Base-by-base conservation (phyloP, 1,284 basidiomycete genomes). In the Cryptococcus sp. region DNA sequence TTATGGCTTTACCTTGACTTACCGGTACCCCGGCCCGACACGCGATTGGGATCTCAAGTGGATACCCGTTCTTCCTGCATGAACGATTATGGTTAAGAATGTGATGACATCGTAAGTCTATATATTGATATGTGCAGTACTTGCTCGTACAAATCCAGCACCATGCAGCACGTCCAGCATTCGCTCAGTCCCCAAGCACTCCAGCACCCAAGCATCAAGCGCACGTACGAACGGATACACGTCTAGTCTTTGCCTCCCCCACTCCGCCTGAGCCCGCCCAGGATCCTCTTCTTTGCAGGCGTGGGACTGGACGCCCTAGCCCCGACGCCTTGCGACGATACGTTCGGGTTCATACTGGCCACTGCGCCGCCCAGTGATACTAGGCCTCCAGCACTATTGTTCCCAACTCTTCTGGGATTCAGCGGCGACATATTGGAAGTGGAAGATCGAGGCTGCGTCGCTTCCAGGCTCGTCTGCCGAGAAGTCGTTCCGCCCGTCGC, bases 341-440 rank as follows among this genome's bases (percentile, higher is more conserved):
- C 42, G 22, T 45, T 52, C 4, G 64, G 61, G 27, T 76, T 76
- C 73, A 78, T 77, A 57, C 70, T 73, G 20, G 75, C 75, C 56
- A 79, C 71, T 16, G 77, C 73, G 15, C 78, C 70, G 27, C 74
- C 64, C 49, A 73, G 64, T 49, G 65, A 61, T 44, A 71, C 56
- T 45, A 67, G 50, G 25, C 65, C 67, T 8, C 31, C 31, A 13
- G 31, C 31, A 35, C 31, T 35, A 35, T 35, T 27, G 69, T 56
- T 17, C 61, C 54, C 3, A 63, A 60, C 59, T 19, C 68, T 65
- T 20, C 68, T 72, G 10, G 78, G 77, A 56, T 78, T 78, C 40
- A 78, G 59, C 5, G 76, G 73, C 20, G 75, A 77, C 47, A 76
- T 62, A 5, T 72, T 70, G n/a, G 64, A 60, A 25, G 59, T 40